Conservation (phyloP, 495 filamentous ascomycete genomes). For the Tuber umbilicatum region DNA sequence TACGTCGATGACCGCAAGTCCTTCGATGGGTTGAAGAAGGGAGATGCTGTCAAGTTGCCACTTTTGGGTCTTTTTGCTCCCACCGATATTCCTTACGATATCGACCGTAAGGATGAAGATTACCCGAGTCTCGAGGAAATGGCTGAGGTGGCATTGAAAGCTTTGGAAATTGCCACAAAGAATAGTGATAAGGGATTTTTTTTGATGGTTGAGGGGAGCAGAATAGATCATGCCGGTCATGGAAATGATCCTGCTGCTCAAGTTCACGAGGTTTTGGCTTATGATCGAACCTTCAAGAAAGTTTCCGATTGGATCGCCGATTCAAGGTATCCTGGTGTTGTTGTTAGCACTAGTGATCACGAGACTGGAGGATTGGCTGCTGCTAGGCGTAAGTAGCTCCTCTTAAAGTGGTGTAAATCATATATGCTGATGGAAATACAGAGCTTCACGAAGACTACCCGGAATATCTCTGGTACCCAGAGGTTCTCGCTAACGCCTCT, state of each 20-base stretch:
- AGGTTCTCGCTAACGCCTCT: slow-evolving; percentile 69
- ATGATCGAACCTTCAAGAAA: slow-evolving; percentile 74
- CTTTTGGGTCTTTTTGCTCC: slow-evolving; percentile 79
- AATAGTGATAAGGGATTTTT: slow-evolving; percentile 92
- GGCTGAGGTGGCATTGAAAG: slow-evolving; percentile 70
- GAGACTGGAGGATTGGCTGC: slow-evolving; percentile 84
- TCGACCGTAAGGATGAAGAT: slow-evolving; percentile 71
- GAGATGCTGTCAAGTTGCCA: slow-evolving; percentile 68
- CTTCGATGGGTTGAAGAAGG: slow-evolving; percentile 71
- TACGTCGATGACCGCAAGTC: slow-evolving; percentile 64
- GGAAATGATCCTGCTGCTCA: slow-evolving; percentile 92
- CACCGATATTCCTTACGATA: slow-evolving; percentile 81
- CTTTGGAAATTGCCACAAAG: slow-evolving; percentile 73
- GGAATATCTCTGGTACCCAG: slow-evolving; percentile 80
- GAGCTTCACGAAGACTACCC: slow-evolving; percentile 61
- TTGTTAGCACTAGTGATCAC: slow-evolving; percentile 88
- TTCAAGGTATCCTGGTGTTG: slow-evolving; percentile 63
- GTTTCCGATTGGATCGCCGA: slow-evolving; percentile 79
- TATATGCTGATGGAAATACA: slow-evolving; percentile 19
- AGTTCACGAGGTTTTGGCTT: slow-evolving; percentile 87
- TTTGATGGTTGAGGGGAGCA: slow-evolving; percentile 92
- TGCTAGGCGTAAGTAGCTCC: slow-evolving; percentile 58
- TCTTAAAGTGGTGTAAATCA: not conserved
- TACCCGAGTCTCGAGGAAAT: slow-evolving; percentile 92
- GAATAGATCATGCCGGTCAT: slow-evolving; percentile 95